phyloP scores from a whole-genome alignment of 2,329 filamentous ascomycete species.

The Colletotrichum tabaci region DNA sequence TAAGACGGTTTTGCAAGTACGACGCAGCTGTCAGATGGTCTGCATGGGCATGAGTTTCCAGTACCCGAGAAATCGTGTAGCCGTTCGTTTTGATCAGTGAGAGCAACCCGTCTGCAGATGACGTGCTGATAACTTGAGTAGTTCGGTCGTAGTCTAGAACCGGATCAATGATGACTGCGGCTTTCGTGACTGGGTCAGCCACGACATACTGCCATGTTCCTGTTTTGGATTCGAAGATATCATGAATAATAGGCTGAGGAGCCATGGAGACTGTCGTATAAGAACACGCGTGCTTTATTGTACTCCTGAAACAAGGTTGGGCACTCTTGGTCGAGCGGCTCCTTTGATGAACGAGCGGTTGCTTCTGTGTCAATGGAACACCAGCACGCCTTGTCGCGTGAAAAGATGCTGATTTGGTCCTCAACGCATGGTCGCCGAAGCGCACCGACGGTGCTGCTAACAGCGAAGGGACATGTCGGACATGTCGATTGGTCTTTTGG shows the following conservation, averaged over 20 bases:
- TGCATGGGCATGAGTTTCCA: constrained; percentile 75
- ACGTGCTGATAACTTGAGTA: constrained; percentile 60
- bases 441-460: no score
- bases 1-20: constrained; percentile 67
- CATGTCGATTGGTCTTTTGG: no score
- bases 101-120: constrained; percentile 67
- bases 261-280: neutral
- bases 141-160: constrained; percentile 70
- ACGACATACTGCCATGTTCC: constrained; percentile 74
- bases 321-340: neutral
- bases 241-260: constrained; percentile 54
- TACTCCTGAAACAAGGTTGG: neutral
- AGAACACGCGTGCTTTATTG: neutral
- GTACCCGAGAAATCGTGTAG: constrained; percentile 66
- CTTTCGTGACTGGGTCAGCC: constrained; percentile 63
- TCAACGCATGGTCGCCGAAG: neutral
- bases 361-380: neutral
- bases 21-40: constrained; percentile 73
- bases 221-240: constrained; percentile 56
- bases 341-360: neutral
- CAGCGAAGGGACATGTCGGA: no score
- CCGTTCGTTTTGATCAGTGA: constrained; percentile 56
- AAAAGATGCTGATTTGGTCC: neutral
- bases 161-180: constrained; percentile 72
- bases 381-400: neutral